A percentile compares a stretch with the other conserved stretches of the same genome.
These are phyloP conservation scores for Teunomyces atbi DNA, from an alignment of 805 yeast species.

Conservation along the genomic window DNA sequence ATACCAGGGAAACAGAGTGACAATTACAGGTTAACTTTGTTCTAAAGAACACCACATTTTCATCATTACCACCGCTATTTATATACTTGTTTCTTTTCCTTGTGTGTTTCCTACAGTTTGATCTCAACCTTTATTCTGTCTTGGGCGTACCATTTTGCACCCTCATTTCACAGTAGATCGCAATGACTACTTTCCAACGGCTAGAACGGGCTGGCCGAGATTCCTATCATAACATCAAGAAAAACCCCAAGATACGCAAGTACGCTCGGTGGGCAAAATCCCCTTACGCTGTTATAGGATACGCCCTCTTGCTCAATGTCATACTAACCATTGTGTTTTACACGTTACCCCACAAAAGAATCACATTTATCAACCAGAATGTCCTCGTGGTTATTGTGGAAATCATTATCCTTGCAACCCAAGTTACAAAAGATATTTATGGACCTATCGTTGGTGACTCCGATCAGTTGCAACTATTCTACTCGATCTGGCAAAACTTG, in stretches of 20 bases:
- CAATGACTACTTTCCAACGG: background rate
- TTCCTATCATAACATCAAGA: background rate
- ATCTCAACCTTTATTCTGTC: background rate
- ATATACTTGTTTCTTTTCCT: background rate
- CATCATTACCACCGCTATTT: background rate
- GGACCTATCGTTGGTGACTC: background rate
- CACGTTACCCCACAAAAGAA: background rate
- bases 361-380: background rate
- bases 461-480: background rate
- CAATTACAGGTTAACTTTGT: background rate
- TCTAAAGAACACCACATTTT: background rate
- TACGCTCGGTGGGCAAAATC: background rate
- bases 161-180: background rate
- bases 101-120: background rate
- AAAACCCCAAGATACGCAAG: background rate
- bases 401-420: background rate
- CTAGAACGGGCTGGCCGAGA: background rate
- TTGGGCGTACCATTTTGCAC: background rate
- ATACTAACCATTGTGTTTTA: conserved; percentile 1
- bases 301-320: conserved; percentile 2
- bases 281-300: background rate
- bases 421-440: background rate
- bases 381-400: background rate
- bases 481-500: background rate
- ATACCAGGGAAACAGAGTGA: background rate